These are phyloP conservation scores for Arachnomyces sp. DNA, from an alignment of 2,329 filamentous ascomycete species.

Conservation along the genomic window DNA sequence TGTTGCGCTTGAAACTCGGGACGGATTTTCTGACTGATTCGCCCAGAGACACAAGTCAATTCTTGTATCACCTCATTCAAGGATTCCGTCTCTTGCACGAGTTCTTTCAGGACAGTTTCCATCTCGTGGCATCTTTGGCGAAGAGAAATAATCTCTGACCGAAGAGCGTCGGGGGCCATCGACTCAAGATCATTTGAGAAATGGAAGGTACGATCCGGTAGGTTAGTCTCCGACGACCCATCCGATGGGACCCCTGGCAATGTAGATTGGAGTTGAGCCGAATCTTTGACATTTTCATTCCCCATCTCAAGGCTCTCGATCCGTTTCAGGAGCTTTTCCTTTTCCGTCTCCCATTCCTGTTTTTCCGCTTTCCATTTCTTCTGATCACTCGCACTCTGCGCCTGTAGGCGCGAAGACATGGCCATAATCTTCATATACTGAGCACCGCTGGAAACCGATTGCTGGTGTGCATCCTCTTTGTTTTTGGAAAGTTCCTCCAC, in stretches of 20 bases:
- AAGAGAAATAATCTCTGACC: too few species aligned
- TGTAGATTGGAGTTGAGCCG: not conserved
- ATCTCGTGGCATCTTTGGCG: conserved; percentile 1
- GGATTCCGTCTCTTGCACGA: not conserved
- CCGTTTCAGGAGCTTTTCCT: conserved; percentile 24
- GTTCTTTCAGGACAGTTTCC: not conserved
- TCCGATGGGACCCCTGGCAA: not conserved
- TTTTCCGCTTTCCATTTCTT: conserved; percentile 35
- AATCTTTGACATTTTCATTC: too few species aligned
- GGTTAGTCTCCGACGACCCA: not conserved
- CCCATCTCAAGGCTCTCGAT: conserved; percentile 26
- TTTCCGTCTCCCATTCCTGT: conserved; percentile 21
- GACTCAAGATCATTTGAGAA: too few species aligned
- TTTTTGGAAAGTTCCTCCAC: conserved; percentile 42
- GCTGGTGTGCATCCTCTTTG: conserved; percentile 39
- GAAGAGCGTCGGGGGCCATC: too few species aligned
- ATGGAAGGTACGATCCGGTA: too few species aligned
- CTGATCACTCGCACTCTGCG: conserved; percentile 34
- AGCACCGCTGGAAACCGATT: conserved; percentile 35
- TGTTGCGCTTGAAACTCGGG: too few species aligned
- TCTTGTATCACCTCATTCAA: too few species aligned
- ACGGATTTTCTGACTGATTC: too few species aligned
- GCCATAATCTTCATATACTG: conserved; percentile 46
- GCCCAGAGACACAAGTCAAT: too few species aligned
- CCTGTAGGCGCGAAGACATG: conserved; percentile 40